These are phyloP conservation scores for Sarcodon sp. DNA, from an alignment of 768 basidiomycete genomes.

Conservation along the genomic window DNA sequence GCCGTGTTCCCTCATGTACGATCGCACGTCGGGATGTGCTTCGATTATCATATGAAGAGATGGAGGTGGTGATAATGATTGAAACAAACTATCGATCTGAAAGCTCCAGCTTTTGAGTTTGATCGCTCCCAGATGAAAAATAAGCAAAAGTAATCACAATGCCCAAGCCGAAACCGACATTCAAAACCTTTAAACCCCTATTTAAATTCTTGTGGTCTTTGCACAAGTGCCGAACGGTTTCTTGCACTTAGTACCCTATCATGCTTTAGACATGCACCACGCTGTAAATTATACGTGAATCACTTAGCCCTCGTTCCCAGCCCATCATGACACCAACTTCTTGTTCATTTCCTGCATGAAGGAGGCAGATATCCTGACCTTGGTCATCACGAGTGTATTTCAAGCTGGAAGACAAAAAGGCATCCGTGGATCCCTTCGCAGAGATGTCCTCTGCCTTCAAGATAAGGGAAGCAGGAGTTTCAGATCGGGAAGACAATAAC, in stretches of 20 bases:
- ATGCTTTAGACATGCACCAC: not conserved
- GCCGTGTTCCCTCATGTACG: conserved; percentile 58
- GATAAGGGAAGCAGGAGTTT: conserved; percentile 16
- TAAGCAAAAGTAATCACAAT: conserved; percentile 41
- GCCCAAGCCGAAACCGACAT: conserved; percentile 91
- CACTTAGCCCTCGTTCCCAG: conserved; percentile 83
- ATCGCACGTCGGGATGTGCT: conserved; percentile 86
- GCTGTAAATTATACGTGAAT: conserved; percentile 7
- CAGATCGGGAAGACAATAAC: conserved; percentile 37
- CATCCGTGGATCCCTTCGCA: conserved; percentile 46
- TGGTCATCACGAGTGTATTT: conserved; percentile 53
- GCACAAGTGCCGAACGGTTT: conserved; percentile 62
- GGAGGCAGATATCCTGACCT: conserved; percentile 75
- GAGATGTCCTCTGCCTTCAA: conserved; percentile 40
- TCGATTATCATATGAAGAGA: conserved; percentile 82
- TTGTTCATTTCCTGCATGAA: conserved; percentile 45
- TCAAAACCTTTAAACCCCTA: conserved; percentile 55
- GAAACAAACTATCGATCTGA: conserved; percentile 79
- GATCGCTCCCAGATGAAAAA: not conserved
- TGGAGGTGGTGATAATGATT: conserved; percentile 45
- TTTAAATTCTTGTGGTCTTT: conserved; percentile 30
- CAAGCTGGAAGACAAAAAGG: conserved; percentile 62
- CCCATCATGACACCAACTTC: conserved; percentile 99
- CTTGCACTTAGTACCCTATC: conserved; percentile 39
- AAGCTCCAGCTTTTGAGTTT: not conserved